phyloP scores from a whole-genome alignment of 2,329 filamentous ascomycete genomes.

The Colletotrichum liaoningense region DNA sequence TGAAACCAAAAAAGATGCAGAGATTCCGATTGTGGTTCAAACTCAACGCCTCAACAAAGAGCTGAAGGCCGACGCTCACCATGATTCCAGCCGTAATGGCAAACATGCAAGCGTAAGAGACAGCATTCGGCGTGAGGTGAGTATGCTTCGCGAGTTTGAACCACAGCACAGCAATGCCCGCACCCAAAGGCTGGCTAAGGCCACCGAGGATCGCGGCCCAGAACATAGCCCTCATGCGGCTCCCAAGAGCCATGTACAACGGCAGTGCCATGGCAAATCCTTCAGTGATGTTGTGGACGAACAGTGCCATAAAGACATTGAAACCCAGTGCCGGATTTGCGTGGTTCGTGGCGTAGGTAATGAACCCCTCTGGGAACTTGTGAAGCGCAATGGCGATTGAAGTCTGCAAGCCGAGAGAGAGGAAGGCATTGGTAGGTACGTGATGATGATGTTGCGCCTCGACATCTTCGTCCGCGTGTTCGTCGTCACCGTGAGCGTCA shows the following conservation, averaged over 20 bases:
- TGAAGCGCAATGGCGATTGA: slow-evolving; percentile 95
- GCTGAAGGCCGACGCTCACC: slow-evolving; percentile 89
- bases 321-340: slow-evolving; percentile 90
- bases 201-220: slow-evolving; percentile 89
- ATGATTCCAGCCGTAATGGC: slow-evolving; percentile 93
- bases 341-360: slow-evolving; percentile 98
- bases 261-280: slow-evolving; percentile 95
- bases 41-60: slow-evolving; percentile 88
- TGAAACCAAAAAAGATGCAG: slow-evolving; percentile 83
- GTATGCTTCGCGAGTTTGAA: slow-evolving; percentile 75
- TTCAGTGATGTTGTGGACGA: slow-evolving; percentile 98
- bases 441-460: slow-evolving; percentile 86
- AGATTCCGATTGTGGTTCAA: slow-evolving; percentile 83
- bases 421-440: slow-evolving; percentile 91
- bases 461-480: slow-evolving; percentile 47
- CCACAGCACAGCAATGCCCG: slow-evolving; percentile 86
- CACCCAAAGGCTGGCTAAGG: slow-evolving; percentile 87
- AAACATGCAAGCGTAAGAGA: slow-evolving; percentile 85
- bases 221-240: slow-evolving; percentile 82
- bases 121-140: slow-evolving; percentile 62
- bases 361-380: slow-evolving; percentile 89
- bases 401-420: slow-evolving; percentile 95
- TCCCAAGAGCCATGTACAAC: slow-evolving; percentile 89
- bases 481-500: slow-evolving; percentile 44
- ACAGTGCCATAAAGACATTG: slow-evolving; percentile 93